These are phyloP conservation scores for Chimonanthus praecox DNA, from an alignment of 164 flowering plant species.

Conservation along the genomic window DNA sequence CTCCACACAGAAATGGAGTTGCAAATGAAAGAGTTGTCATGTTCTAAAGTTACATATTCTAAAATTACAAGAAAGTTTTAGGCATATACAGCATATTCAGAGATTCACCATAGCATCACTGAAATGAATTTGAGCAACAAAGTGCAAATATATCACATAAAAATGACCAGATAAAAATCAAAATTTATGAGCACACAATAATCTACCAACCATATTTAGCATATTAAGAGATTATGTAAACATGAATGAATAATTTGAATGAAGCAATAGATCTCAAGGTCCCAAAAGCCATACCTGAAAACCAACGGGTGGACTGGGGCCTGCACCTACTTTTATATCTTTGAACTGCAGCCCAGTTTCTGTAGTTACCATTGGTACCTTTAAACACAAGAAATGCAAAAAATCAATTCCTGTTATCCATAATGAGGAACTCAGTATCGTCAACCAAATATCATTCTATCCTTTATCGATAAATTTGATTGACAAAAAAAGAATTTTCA, in stretches of 20 bases:
- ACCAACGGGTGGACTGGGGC: conserved; percentile 94
- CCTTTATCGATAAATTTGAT: background rate
- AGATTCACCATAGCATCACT: too few relatives aligned
- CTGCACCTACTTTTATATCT: conserved; percentile 81
- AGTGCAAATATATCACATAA: too few relatives aligned
- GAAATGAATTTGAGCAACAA: too few relatives aligned
- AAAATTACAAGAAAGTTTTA: too few relatives aligned
- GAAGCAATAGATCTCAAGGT: background rate
- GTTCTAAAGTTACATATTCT: too few relatives aligned
- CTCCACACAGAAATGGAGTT: too few relatives aligned
- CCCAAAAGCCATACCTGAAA: conserved; percentile 56
- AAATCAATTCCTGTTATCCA: background rate
- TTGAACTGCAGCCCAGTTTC: conserved; percentile 97
- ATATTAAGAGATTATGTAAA: too few relatives aligned
- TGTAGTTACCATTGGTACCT: conserved; percentile 90
- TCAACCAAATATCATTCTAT: background rate
- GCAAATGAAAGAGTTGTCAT: too few relatives aligned
- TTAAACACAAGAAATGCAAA: conserved; percentile 10
- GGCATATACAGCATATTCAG: too few relatives aligned
- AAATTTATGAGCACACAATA: too few relatives aligned
- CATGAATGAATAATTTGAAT: background rate
- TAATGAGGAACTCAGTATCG: background rate
- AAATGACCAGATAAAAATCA: too few relatives aligned
- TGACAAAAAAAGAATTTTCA: background rate
- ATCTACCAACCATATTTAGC: too few relatives aligned